phyloP scores from a whole-genome alignment of 305 asterid genomes.

The Ilex paraguariensis region DNA sequence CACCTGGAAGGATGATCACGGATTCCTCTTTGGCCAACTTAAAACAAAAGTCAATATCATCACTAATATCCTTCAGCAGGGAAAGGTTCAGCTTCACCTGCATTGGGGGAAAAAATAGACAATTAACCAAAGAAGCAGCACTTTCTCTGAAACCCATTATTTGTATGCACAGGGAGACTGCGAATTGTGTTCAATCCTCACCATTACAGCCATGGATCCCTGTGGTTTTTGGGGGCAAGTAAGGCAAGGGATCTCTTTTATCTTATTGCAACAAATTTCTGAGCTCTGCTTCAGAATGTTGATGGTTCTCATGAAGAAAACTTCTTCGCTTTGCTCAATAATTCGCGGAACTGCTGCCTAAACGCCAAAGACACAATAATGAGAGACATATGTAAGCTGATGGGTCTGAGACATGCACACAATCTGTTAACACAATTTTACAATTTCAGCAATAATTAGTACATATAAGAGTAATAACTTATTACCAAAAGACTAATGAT shows the following conservation, averaged over 20 bases:
- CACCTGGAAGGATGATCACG: conserved; percentile 81
- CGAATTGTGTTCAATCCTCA: background rate
- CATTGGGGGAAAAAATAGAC: conserved; percentile 8
- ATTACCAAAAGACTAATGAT: too few species aligned
- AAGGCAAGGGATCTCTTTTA: conserved; percentile 18
- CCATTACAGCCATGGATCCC: conserved; percentile 24
- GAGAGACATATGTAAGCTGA: conserved; percentile 1
- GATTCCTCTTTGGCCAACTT: conserved; percentile 88
- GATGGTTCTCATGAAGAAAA: conserved; percentile 12
- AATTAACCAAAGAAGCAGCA: background rate
- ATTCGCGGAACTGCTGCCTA: conserved; percentile 22
- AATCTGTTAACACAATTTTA: too few species aligned
- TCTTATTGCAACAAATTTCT: conserved; percentile 15
- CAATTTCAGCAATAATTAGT: too few species aligned
- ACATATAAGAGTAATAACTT: too few species aligned
- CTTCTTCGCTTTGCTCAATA: conserved; percentile 20
- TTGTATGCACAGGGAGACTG: background rate
- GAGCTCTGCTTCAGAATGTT: conserved; percentile 16
- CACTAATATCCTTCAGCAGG: conserved; percentile 48
- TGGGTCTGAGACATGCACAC: background rate
- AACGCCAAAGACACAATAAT: background rate
- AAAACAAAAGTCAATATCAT: conserved; percentile 76
- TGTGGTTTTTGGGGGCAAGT: conserved; percentile 17
- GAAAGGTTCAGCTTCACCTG: conserved; percentile 70
- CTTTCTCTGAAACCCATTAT: background rate